Conservation (phyloP, 2,329 filamentous ascomycete genomes). For the Diaporthe vexans region DNA sequence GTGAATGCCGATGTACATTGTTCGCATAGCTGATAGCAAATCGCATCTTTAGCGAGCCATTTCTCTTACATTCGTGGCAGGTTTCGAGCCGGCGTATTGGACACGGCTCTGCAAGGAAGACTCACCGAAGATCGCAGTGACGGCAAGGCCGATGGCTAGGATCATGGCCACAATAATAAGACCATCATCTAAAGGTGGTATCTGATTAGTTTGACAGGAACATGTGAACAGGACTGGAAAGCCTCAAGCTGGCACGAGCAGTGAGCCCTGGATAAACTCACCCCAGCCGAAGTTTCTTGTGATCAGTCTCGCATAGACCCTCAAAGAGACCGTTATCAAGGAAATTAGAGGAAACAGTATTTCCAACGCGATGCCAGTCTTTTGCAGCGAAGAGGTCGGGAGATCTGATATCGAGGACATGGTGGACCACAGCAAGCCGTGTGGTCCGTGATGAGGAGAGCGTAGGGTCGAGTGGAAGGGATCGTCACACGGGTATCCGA, state of each 20-base stretch:
- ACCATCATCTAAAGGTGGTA: neutral
- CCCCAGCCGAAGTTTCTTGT: constrained; percentile 9
- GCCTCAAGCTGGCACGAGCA: neutral
- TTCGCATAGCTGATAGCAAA: neutral
- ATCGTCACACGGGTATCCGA: neutral
- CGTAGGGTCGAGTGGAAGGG: neutral
- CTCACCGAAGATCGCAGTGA: constrained; percentile 16
- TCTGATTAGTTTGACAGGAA: neutral
- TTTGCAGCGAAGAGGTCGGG: constrained; percentile 15
- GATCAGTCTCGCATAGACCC: constrained; percentile 4
- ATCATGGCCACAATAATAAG: neutral
- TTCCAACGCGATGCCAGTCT: neutral
- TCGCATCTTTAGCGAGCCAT: neutral
- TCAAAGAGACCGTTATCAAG: neutral
- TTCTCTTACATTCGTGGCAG: no score
- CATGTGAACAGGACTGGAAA: neutral
- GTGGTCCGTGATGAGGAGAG: neutral
- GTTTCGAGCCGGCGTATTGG: no score
- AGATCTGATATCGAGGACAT: constrained; percentile 20
- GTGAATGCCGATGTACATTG: constrained; percentile 17
- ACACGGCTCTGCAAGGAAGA: no score
- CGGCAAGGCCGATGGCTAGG: neutral
- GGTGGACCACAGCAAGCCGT: neutral
- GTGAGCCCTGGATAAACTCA: neutral
- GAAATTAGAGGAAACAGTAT: neutral